These are phyloP conservation scores for Candida glucosophila DNA, from an alignment of 1,139 yeast genomes.

Conservation along the genomic window DNA sequence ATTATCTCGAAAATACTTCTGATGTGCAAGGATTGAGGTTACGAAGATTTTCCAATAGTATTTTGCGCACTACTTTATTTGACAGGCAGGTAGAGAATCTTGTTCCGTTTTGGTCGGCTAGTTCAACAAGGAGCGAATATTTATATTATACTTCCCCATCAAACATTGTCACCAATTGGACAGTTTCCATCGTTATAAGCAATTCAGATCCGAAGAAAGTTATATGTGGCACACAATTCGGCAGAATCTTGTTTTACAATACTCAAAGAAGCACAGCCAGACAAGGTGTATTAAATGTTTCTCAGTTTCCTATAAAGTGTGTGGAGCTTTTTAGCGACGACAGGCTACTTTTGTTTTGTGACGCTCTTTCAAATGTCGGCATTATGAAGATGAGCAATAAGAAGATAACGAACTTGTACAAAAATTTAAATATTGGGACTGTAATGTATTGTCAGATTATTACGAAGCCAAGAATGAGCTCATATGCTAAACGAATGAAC, in stretches of 20 bases:
- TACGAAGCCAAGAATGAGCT: constrained; percentile 1
- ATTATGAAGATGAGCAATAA: constrained; percentile 15
- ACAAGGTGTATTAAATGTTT: constrained; percentile 12
- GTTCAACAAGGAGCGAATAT: constrained; percentile 9
- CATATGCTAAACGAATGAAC: constrained; percentile 2
- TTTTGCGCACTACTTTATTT: constrained; percentile 5
- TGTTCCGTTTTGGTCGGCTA: constrained; percentile 15
- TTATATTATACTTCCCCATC: too few relatives aligned
- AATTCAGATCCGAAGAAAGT: constrained; percentile 7
- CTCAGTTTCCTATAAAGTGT: constrained; percentile 20
- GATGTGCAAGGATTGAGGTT: constrained; percentile 1
- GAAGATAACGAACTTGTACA: constrained; percentile 12
- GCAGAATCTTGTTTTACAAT: constrained; percentile 18
- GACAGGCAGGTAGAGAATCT: constrained; percentile 13
- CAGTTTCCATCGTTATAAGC: constrained; percentile 13
- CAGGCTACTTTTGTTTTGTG: constrained; percentile 17
- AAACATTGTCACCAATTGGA: too few relatives aligned
- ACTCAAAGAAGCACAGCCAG: constrained; percentile 10
- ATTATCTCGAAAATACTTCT: too few relatives aligned
- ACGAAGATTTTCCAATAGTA: too few relatives aligned
- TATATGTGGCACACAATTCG: constrained; percentile 29
- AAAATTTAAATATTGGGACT: constrained; percentile 22
- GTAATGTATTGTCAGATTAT: constrained; percentile 11
- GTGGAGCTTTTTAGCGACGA: constrained; percentile 12
- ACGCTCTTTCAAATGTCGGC: constrained; percentile 25